Percentiles rank a stretch among this genome's conserved stretches.
phyloP scores from a whole-genome alignment of 2,329 filamentous ascomycete species.

The Ceratocystis alfenasii region DNA sequence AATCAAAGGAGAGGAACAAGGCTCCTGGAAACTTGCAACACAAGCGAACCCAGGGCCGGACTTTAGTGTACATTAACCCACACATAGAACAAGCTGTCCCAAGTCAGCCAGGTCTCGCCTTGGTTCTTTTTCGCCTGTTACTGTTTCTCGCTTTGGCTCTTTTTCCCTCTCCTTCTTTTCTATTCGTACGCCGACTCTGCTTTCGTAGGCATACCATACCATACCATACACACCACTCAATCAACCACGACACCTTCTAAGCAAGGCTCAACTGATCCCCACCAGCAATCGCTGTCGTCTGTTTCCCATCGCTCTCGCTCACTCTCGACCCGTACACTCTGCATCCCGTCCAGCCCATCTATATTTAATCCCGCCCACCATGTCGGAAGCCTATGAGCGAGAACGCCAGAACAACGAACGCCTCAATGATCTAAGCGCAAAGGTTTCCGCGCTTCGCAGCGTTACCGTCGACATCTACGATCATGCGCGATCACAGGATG shows the following conservation, averaged over 20 bases:
- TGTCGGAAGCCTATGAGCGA: conserved; percentile 69
- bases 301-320: background rate
- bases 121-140: background rate
- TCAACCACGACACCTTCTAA: background rate
- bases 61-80: background rate
- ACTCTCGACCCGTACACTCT: background rate
- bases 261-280: too few species aligned
- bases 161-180: background rate
- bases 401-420: conserved; percentile 90
- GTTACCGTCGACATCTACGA: conserved; percentile 98
- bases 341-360: background rate
- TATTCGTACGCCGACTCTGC: too few species aligned
- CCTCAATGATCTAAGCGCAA: conserved; percentile 77
- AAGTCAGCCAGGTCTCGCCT: background rate
- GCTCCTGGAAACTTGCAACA: conserved; percentile 6
- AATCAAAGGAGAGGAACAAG: conserved; percentile 8
- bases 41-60: background rate
- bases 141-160: background rate
- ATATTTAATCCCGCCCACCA: conserved; percentile 28
- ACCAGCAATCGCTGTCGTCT: background rate
- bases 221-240: too few species aligned
- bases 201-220: too few species aligned
- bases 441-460: conserved; percentile 82
- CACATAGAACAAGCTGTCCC: conserved; percentile 7
- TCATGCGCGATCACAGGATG: conserved; percentile 74